Percentiles rank a stretch among this genome's conserved stretches.
Conservation (phyloP, 2,329 filamentous ascomycete genomes). For the Colletotrichum nymphaeae region DNA sequence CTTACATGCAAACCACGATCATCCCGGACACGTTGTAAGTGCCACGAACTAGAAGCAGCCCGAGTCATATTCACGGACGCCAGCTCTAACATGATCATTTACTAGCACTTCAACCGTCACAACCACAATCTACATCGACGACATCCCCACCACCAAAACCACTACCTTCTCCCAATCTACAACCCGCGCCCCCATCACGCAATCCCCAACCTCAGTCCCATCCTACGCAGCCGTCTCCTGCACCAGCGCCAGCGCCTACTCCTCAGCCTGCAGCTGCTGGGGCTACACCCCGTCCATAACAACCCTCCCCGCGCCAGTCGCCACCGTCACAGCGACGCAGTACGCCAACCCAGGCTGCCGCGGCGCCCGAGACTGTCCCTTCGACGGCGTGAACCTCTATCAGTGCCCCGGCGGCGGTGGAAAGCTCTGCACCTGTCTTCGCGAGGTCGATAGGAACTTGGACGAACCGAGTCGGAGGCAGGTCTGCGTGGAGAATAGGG, state of each 20-base stretch:
- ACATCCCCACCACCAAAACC: not conserved
- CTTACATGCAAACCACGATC: slow-evolving; percentile 20
- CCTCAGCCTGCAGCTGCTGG: slow-evolving; percentile 57
- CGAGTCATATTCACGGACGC: too few species aligned
- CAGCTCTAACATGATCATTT: not conserved
- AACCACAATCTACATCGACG: slow-evolving; percentile 1
- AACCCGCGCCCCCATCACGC: slow-evolving; percentile 39
- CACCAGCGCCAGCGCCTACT: slow-evolving; percentile 47
- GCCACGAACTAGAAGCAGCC: too few species aligned
- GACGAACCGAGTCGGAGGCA: not conserved
- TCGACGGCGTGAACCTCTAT: slow-evolving; percentile 14
- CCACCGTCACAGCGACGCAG: slow-evolving; percentile 51
- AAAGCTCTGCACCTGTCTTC: slow-evolving; percentile 16
- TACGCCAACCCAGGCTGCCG: slow-evolving; percentile 14
- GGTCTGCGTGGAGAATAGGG: slow-evolving; percentile 14
- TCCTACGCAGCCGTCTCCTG: slow-evolving; percentile 47
- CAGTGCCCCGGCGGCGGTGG: slow-evolving; percentile 4
- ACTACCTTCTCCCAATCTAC: not conserved
- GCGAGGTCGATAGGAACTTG: not conserved
- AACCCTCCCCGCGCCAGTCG: slow-evolving; percentile 50
- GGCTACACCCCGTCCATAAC: slow-evolving; percentile 50
- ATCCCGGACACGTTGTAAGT: slow-evolving; percentile 14
- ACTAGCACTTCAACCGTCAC: slow-evolving; percentile 22
- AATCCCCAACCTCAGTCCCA: not conserved
- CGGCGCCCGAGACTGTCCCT: not conserved